Percentiles rank a stretch among this genome's conserved stretches.
phyloP scores from a whole-genome alignment of 2,329 filamentous ascomycete species.

The Microsporum canis region DNA sequence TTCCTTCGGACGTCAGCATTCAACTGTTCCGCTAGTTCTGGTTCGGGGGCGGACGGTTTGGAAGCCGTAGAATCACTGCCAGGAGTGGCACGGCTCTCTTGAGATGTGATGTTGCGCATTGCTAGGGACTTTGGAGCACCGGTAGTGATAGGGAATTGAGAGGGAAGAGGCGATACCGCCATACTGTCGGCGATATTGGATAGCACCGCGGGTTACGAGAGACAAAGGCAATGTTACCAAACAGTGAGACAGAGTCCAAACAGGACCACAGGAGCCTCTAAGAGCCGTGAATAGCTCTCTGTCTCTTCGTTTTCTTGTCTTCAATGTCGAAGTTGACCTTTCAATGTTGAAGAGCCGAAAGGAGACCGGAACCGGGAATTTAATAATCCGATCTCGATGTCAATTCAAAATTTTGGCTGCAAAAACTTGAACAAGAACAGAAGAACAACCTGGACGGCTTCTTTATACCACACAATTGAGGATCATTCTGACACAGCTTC shows the following conservation, averaged over 20 bases:
- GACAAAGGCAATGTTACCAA: background rate
- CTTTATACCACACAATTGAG: background rate
- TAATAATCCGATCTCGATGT: background rate
- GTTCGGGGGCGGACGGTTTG: slow-evolving; percentile 19
- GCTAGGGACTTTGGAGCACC: slow-evolving; percentile 25
- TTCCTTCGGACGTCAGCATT: slow-evolving; percentile 74
- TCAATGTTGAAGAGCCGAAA: background rate
- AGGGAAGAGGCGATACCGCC: slow-evolving; percentile 35
- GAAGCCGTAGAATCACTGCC: slow-evolving; percentile 3
- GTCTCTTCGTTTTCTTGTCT: background rate
- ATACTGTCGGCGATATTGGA: slow-evolving; percentile 17
- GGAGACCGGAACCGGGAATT: background rate
- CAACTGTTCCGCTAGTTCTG: slow-evolving; percentile 56
- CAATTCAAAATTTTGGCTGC: slow-evolving; percentile 2
- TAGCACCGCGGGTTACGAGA: background rate
- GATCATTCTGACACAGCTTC: background rate
- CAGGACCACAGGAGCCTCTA: background rate
- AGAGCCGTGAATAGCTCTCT: background rate
- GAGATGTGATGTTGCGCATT: slow-evolving; percentile 15
- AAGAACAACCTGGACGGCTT: background rate
- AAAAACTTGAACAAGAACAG: background rate
- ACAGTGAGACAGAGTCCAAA: background rate
- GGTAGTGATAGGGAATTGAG: slow-evolving; percentile 27
- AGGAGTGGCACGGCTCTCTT: slow-evolving; percentile 13
- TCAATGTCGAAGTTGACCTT: background rate